These are phyloP conservation scores for Sarcocystis neurona DNA, from an alignment of 169 alveolate genomes.

Conservation along the genomic window DNA sequence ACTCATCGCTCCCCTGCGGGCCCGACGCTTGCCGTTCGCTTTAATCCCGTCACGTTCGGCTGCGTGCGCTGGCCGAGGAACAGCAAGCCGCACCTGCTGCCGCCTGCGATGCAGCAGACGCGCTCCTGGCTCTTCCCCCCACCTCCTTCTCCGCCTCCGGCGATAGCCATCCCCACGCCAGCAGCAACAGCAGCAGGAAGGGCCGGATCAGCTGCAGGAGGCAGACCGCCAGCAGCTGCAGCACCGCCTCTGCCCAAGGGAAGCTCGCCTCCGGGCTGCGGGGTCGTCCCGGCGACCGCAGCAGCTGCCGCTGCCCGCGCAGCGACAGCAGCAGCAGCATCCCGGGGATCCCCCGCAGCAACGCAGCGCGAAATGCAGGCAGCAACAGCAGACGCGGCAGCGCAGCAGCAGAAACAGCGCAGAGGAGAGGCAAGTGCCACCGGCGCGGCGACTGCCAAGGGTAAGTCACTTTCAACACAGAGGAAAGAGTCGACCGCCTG, in stretches of 20 bases:
- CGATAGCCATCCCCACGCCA: neutral
- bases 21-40: constrained; percentile 28
- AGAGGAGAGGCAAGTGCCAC: no score
- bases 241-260: neutral
- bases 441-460: no score
- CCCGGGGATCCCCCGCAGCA: no score
- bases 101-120: neutral
- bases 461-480: no score
- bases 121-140: constrained; percentile 29
- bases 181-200: neutral
- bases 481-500: no score
- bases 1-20: constrained; percentile 30
- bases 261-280: neutral
- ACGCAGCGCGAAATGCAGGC: no score
- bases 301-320: neutral
- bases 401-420: no score
- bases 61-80: neutral
- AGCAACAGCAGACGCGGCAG: no score
- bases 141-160: neutral
- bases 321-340: constrained; percentile 11
- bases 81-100: neutral
- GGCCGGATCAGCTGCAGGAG: no score
- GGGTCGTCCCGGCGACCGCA: neutral
- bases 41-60: constrained; percentile 10
- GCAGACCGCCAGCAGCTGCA: no score